These are phyloP conservation scores for Xylariaceae sp. DNA, from an alignment of 2,329 filamentous ascomycete species.

Conservation along the genomic window DNA sequence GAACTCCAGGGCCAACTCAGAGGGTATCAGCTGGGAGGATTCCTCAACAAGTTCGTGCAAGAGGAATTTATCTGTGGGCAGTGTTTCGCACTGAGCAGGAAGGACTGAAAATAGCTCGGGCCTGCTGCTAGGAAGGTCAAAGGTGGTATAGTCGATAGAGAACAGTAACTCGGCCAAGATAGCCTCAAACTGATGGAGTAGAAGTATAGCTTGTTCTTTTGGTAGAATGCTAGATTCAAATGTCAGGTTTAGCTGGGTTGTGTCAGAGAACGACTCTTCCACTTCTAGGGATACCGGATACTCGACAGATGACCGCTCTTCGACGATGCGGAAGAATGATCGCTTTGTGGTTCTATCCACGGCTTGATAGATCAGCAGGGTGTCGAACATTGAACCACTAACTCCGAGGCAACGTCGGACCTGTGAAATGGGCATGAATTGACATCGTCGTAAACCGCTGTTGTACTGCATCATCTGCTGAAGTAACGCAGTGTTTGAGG, in stretches of 20 bases:
- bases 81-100: constrained; percentile 51
- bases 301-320: constrained; percentile 66
- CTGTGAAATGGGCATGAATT: constrained; percentile 63
- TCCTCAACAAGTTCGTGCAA: constrained; percentile 75
- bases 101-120: constrained; percentile 57
- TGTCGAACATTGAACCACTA: constrained; percentile 69
- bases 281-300: constrained; percentile 79
- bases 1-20: constrained; percentile 70
- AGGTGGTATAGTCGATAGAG: constrained; percentile 38
- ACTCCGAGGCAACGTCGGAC: constrained; percentile 69
- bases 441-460: constrained; percentile 59
- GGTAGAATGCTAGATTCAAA: constrained; percentile 63
- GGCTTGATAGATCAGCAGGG: constrained; percentile 78
- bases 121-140: constrained; percentile 33
- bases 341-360: constrained; percentile 27
- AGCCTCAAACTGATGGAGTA: constrained; percentile 68
- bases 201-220: constrained; percentile 56
- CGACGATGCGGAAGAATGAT: constrained; percentile 52
- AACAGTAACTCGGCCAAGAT: constrained; percentile 56
- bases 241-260: constrained; percentile 60
- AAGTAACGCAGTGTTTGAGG: constrained; percentile 54
- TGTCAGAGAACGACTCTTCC: constrained; percentile 46
- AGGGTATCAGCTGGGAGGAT: constrained; percentile 50
- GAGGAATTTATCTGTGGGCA: constrained; percentile 55
- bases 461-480: constrained; percentile 61